Conservation (phyloP, 371 early-diverging fungal species). For the Rhizopus delemar region DNA sequence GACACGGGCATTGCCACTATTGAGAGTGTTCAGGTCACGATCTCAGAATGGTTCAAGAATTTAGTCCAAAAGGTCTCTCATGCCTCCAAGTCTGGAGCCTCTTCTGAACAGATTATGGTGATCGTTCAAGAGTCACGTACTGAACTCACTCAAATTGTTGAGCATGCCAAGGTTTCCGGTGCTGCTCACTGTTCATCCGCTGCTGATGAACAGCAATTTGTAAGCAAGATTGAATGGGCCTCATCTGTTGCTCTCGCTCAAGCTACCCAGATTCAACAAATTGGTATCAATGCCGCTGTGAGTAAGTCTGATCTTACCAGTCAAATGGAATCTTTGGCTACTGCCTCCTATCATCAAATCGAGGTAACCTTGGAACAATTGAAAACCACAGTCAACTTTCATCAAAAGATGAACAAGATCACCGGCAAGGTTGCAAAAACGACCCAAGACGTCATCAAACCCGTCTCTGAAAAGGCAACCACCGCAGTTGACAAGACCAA, state of each 20-base stretch:
- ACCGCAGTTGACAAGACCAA: slow-evolving; percentile 30
- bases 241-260: slow-evolving; percentile 25
- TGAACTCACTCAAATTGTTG: slow-evolving; percentile 23
- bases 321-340: slow-evolving; percentile 28
- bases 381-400: slow-evolving; percentile 23
- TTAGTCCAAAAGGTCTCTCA: slow-evolving; percentile 25
- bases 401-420: slow-evolving; percentile 24
- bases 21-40: slow-evolving; percentile 24
- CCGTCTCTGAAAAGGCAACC: slow-evolving; percentile 16
- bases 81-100: slow-evolving; percentile 24
- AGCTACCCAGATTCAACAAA: slow-evolving; percentile 32
- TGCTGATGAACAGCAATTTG: slow-evolving; percentile 21
- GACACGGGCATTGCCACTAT: slow-evolving; percentile 27
- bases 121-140: slow-evolving; percentile 27
- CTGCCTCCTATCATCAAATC: slow-evolving; percentile 31
- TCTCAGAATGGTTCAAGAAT: slow-evolving; percentile 25
- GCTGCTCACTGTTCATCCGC: slow-evolving; percentile 19
- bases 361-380: slow-evolving; percentile 30
- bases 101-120: slow-evolving; percentile 24
- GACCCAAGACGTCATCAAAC: slow-evolving; percentile 5
- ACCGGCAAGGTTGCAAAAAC: neutral
- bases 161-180: slow-evolving; percentile 24
- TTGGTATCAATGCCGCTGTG: slow-evolving; percentile 28
- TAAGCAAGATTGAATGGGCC: slow-evolving; percentile 29
- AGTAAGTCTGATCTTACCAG: slow-evolving; percentile 22